Conservation (phyloP, 176 grass and related monocot genomes). For the Olyra latifolia region DNA sequence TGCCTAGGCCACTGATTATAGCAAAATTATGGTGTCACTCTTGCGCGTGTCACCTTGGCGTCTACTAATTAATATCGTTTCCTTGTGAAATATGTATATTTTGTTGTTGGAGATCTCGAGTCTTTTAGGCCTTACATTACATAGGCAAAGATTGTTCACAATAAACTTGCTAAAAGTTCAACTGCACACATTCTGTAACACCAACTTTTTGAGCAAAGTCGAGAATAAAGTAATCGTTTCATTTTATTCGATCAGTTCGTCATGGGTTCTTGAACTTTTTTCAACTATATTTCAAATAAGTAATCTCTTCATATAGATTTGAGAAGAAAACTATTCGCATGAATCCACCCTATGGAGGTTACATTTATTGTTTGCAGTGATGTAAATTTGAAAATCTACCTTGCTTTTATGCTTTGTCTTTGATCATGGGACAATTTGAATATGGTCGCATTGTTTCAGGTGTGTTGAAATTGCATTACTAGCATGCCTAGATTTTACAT, state of each 20-base stretch:
- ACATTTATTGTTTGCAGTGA: not conserved
- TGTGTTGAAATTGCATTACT: conserved; percentile 21
- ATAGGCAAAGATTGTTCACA: not conserved
- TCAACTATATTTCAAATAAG: too few relatives aligned
- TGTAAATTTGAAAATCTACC: not conserved
- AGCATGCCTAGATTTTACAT: not conserved
- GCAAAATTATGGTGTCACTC: too few relatives aligned
- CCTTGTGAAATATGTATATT: too few relatives aligned
- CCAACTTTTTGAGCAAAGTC: not conserved
- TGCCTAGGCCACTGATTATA: too few relatives aligned
- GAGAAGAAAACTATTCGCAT: conserved; percentile 6
- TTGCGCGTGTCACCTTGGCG: too few relatives aligned
- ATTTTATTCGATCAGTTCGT: conserved; percentile 3
- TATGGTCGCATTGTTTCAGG: not conserved
- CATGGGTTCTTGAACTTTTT: not conserved
- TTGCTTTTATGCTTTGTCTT: not conserved
- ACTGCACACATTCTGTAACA: not conserved
- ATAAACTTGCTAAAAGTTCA: not conserved
- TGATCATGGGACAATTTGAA: not conserved
- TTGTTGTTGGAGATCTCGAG: not conserved
- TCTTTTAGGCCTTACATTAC: not conserved
- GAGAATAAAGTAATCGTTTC: not conserved
- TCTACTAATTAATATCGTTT: not conserved
- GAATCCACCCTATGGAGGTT: too few relatives aligned
- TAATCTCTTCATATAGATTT: conserved; percentile 1